A percentile compares a stretch with the other conserved stretches of the same genome.
Conservation (phyloP, 2,329 filamentous ascomycete genomes). For the Verruconis gallopava region DNA sequence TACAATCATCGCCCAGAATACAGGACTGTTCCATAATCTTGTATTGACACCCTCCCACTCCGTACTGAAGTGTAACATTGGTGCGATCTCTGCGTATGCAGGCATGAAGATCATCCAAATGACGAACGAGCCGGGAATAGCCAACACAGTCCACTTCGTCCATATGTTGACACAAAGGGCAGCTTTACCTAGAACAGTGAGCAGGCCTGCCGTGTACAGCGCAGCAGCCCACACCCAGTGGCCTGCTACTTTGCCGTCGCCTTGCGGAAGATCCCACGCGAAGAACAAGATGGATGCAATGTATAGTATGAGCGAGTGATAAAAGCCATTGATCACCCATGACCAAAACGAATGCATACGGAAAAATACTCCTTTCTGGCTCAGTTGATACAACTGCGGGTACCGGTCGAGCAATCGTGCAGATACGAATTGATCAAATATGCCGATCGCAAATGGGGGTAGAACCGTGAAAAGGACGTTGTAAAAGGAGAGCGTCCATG, state of each 20-base stretch:
- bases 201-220: conserved; percentile 86
- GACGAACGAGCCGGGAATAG: conserved; percentile 83
- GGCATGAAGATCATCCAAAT: conserved; percentile 89
- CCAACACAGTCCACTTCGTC: conserved; percentile 95
- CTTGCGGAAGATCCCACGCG: conserved; percentile 63
- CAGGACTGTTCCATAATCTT: conserved; percentile 62
- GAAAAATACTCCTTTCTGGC: conserved; percentile 89
- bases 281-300: conserved; percentile 71
- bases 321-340: conserved; percentile 90
- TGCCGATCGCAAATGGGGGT: conserved; percentile 85
- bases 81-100: conserved; percentile 74
- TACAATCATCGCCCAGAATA: conserved; percentile 86
- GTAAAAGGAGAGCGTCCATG: conserved; percentile 98
- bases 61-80: conserved; percentile 63
- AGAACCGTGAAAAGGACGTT: conserved; percentile 96
- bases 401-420: conserved; percentile 88
- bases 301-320: conserved; percentile 91
- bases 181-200: conserved; percentile 89
- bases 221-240: conserved; percentile 98
- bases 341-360: conserved; percentile 80
- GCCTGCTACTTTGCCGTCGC: conserved; percentile 69
- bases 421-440: conserved; percentile 95
- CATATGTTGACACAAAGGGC: conserved; percentile 92
- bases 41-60: conserved; percentile 82
- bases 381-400: conserved; percentile 86